phyloP scores from a whole-genome alignment of 2,329 filamentous ascomycete species.

The Stagonosporopsis vannaccii region DNA sequence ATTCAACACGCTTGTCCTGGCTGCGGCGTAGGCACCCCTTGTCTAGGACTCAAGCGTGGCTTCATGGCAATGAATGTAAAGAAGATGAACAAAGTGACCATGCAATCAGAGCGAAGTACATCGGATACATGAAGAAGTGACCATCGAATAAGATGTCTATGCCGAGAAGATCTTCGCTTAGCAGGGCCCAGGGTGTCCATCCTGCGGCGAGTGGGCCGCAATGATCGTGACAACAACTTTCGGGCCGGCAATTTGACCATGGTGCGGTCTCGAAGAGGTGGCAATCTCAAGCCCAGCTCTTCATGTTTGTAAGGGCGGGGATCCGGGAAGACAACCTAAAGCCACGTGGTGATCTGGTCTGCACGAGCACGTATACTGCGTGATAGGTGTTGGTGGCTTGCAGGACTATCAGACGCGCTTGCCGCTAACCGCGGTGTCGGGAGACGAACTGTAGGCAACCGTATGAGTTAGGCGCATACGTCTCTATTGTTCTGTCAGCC shows the following conservation, averaged over 20 bases:
- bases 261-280: background rate
- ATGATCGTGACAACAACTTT: background rate
- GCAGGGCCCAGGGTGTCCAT: background rate
- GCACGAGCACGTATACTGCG: constrained; percentile 4
- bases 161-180: constrained; percentile 7
- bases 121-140: constrained; percentile 7
- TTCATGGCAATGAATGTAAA: background rate
- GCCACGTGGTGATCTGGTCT: constrained; percentile 12
- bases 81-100: constrained; percentile 4
- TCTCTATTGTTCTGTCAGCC: background rate
- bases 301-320: constrained; percentile 6
- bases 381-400: constrained; percentile 19
- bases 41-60: background rate
- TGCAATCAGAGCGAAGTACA: constrained; percentile 11
- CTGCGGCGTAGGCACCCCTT: background rate
- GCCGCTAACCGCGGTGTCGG: constrained; percentile 6
- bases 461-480: background rate
- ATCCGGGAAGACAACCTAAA: constrained; percentile 9
- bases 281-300: background rate
- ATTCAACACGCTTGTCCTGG: background rate
- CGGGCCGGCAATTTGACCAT: constrained; percentile 8
- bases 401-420: constrained; percentile 14
- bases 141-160: constrained; percentile 10
- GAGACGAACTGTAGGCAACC: background rate
- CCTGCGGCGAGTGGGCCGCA: constrained; percentile 1